Base-by-base conservation (phyloP, 192 early-diverging fungal species). In the Gorgonomyces haynaldii region DNA sequence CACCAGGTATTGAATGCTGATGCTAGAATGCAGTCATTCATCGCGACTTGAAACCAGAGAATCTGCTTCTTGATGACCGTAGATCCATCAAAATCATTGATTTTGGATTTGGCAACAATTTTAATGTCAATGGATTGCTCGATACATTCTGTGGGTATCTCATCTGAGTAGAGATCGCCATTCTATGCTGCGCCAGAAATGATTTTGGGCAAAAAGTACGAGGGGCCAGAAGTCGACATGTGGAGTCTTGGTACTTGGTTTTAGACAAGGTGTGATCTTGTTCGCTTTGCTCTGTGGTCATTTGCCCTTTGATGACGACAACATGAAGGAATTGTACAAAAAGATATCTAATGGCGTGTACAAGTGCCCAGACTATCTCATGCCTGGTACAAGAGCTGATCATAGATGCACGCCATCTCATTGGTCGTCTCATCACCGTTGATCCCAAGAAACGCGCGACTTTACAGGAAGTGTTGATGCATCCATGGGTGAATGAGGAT, bases 131-230 rank as follows among this genome's bases (percentile, higher is more conserved):
- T 37, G 63, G 64, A 0, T 38, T 69, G 37, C 34, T 75, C 35
- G 70, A 75, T 42, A 75, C 72, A 37, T 75, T 75, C 39, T 75
- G 72, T 56, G 72, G 72, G 68, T 61, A 67, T 68, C 19, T 78
- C 10, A 34, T 57, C 16, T 41, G 20, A 22, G 16, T 45, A 2
- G 26, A 72, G 69, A 9, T 72, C 68, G 9, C 81, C 85, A 5
- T 86, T 86, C 49, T 89, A 87, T 51, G 84, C 84, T 3, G 83
- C 87, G 2, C 87, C 87, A 4, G 87, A 89, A 56, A 77, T 89
- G 73, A 78, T 89, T 37, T 71, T 85, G 28, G 85, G 83, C 12
- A 80, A 81, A 29, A 76, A 76, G 34, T 89, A 89, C 51, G 79
- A 72, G 5, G 87, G 87, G 0, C 87, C 87, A 17, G 87, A 89